Percentiles rank a stretch among this genome's conserved stretches.
Evolutionary conservation across 23 red algal genomes (phyloP).

Genomic region (Chondrus crispus): DNA sequence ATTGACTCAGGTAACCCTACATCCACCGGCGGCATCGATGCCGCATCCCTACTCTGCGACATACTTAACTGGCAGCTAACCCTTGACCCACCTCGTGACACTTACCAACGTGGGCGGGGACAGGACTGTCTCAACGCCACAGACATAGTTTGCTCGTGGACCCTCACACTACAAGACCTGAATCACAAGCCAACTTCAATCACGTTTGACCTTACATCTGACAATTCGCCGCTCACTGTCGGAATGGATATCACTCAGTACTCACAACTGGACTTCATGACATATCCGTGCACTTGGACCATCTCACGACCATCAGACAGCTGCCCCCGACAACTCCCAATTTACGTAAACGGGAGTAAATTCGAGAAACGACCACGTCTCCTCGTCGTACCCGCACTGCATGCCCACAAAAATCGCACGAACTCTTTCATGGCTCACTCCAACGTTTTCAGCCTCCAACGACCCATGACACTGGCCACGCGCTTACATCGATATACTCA

Average conservation of each 20-base stretch:
- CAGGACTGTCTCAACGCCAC: neutral
- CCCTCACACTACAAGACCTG: neutral
- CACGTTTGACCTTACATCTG: neutral
- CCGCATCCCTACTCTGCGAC: neutral
- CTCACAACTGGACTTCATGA: neutral
- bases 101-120: neutral
- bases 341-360: neutral
- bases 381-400: neutral
- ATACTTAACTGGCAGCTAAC: neutral
- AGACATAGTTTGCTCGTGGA: neutral
- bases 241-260: neutral
- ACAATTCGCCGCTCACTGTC: neutral
- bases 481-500: slow-evolving; percentile 17
- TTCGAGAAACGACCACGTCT: neutral
- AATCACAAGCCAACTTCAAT: neutral
- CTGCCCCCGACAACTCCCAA: neutral
- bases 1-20: neutral
- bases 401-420: neutral
- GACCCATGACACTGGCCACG: neutral
- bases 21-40: neutral
- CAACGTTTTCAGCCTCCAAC: neutral
- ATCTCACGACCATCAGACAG: neutral
- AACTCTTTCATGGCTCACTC: neutral
- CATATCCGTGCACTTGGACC: neutral
- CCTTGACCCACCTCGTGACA: neutral